These are phyloP conservation scores for Cladosporium sp. DNA, from an alignment of 2,329 filamentous ascomycete species.

Conservation along the genomic window DNA sequence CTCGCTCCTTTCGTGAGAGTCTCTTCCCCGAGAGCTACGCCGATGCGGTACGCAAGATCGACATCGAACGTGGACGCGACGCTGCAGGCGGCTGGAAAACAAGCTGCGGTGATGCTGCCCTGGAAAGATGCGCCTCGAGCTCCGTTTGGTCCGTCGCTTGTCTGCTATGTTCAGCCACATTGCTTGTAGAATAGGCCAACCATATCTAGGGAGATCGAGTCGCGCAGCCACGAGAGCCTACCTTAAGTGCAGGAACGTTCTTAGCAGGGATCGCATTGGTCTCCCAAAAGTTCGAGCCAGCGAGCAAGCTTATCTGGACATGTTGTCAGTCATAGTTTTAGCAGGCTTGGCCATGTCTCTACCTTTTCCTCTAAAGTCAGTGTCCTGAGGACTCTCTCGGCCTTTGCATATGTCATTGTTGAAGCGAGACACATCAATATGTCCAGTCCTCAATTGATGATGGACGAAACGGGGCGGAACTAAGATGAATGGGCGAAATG, in stretches of 20 bases:
- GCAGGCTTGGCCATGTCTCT: too few relatives aligned
- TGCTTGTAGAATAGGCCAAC: too few relatives aligned
- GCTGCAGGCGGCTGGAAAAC: slow-evolving; percentile 53
- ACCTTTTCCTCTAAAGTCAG: slow-evolving; percentile 5
- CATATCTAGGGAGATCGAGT: too few relatives aligned
- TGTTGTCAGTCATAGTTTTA: background rate
- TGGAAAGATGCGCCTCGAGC: slow-evolving; percentile 66
- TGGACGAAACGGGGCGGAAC: too few relatives aligned
- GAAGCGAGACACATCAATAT: background rate
- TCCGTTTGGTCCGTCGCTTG: slow-evolving; percentile 67
- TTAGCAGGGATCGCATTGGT: background rate
- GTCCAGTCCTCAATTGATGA: too few relatives aligned
- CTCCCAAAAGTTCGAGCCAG: slow-evolving; percentile 7
- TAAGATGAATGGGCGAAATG: too few relatives aligned
- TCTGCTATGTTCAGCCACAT: slow-evolving; percentile 47
- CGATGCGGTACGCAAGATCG: slow-evolving; percentile 1
- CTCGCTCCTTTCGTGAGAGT: slow-evolving; percentile 4
- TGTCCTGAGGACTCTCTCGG: background rate
- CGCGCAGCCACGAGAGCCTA: background rate
- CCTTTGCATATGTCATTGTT: background rate
- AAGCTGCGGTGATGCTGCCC: slow-evolving; percentile 59
- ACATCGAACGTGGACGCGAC: slow-evolving; percentile 5
- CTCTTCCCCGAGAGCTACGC: slow-evolving; percentile 4
- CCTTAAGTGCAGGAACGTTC: background rate
- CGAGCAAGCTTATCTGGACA: background rate